Conservation (phyloP, 2,329 filamentous ascomycete species). For the Trichoderma hamatum region DNA sequence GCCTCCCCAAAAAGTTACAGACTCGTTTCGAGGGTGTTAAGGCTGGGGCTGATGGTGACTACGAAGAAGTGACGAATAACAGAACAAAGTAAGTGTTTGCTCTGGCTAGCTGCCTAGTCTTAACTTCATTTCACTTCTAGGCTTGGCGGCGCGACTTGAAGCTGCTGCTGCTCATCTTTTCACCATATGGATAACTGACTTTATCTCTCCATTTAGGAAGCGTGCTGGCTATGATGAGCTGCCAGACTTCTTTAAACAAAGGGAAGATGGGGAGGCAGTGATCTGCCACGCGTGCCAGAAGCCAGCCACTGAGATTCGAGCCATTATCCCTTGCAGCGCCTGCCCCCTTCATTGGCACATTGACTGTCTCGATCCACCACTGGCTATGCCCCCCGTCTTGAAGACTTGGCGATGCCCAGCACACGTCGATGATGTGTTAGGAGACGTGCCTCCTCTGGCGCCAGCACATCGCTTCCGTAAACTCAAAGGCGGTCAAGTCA, state of each 20-base stretch:
- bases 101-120: neutral
- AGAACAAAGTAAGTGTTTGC: constrained; percentile 65
- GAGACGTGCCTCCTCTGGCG: constrained; percentile 58
- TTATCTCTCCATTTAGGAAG: constrained; percentile 43
- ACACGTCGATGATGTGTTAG: constrained; percentile 77
- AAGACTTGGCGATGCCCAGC: constrained; percentile 87
- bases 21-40: constrained; percentile 79
- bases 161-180: neutral
- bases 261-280: constrained; percentile 75
- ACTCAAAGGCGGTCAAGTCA: constrained; percentile 56
- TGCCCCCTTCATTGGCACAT: constrained; percentile 87
- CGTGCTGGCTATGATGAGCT: constrained; percentile 61
- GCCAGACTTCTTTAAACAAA: constrained; percentile 68
- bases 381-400: constrained; percentile 75
- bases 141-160: neutral
- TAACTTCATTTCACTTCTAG: neutral
- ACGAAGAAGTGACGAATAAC: constrained; percentile 66
- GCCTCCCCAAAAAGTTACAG: constrained; percentile 70
- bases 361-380: constrained; percentile 85
- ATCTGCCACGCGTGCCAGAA: constrained; percentile 77
- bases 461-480: constrained; percentile 65
- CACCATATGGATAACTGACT: neutral
- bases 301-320: constrained; percentile 61
- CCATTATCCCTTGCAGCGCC: constrained; percentile 83
- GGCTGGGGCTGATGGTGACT: constrained; percentile 76